A percentile compares a stretch with the other conserved stretches of the same genome.
Evolutionary conservation across 306 rosid genomes (phyloP).

Genomic region (Gastrolobium bilobum): DNA sequence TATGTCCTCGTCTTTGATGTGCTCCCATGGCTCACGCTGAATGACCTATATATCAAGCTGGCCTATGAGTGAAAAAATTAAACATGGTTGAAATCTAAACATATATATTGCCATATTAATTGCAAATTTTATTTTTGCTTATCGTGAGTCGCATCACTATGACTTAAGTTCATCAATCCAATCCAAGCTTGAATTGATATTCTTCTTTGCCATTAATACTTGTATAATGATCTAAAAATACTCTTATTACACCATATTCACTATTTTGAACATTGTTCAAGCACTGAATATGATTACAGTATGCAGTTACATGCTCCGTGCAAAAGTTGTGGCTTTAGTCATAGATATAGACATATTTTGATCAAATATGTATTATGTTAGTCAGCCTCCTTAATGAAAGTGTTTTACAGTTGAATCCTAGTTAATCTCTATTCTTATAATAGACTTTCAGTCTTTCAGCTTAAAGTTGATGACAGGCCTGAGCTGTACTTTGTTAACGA

Average conservation of each 20-base stretch:
- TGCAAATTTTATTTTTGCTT: conserved; percentile 23
- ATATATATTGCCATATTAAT: conserved; percentile 20
- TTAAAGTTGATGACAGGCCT: background rate
- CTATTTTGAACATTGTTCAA: conserved; percentile 18
- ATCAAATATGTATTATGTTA: background rate
- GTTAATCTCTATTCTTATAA: background rate
- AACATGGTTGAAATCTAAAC: conserved; percentile 18
- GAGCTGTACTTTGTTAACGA: background rate
- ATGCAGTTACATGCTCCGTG: background rate
- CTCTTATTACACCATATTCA: conserved; percentile 26
- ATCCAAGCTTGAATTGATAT: conserved; percentile 5
- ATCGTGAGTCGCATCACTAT: conserved; percentile 5
- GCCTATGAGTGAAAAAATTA: conserved; percentile 42
- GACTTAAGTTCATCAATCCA: conserved; percentile 1
- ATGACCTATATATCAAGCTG: conserved; percentile 72
- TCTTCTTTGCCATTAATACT: conserved; percentile 25
- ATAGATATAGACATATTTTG: background rate
- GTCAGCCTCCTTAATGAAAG: background rate
- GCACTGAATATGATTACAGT: conserved; percentile 8
- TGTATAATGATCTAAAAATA: conserved; percentile 30
- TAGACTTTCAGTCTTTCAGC: background rate
- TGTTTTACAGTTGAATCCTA: background rate
- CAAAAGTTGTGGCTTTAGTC: conserved; percentile 30
- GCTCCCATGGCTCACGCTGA: conserved; percentile 99
- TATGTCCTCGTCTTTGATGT: conserved; percentile 90